Evolutionary conservation across 352 stramenopile species (phyloP).

Genomic region (Phytophthora pseudosyringae): DNA sequence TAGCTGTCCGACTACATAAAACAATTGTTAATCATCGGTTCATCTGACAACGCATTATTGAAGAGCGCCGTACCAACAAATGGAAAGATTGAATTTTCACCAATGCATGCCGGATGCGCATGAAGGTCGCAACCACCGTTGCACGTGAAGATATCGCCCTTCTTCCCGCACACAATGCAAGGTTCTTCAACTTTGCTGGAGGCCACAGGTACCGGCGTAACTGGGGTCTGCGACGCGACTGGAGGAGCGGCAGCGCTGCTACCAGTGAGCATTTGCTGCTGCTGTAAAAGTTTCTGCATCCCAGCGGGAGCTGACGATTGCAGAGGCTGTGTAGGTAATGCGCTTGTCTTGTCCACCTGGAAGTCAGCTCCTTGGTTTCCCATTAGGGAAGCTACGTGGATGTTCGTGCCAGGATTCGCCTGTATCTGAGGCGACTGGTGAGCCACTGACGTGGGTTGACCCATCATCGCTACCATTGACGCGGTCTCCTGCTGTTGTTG

Average conservation of each 20-base stretch:
- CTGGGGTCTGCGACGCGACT: constrained; percentile 10
- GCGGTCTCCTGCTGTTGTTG: constrained; percentile 22
- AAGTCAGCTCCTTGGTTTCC: constrained; percentile 19
- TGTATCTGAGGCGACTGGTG: constrained; percentile 22
- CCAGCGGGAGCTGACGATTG: background rate
- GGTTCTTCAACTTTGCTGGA: constrained; percentile 27
- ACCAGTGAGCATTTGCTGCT: constrained; percentile 9
- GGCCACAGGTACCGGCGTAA: constrained; percentile 32
- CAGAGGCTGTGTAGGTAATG: constrained; percentile 10
- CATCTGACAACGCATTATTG: constrained; percentile 4
- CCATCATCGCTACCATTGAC: constrained; percentile 27
- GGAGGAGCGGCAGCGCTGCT: constrained; percentile 1
- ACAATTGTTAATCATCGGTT: background rate
- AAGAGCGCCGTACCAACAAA: constrained; percentile 47
- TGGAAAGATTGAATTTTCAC: constrained; percentile 61
- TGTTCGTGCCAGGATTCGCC: constrained; percentile 12
- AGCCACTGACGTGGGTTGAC: constrained; percentile 10
- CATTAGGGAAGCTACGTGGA: constrained; percentile 30
- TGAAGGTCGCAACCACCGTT: constrained; percentile 66
- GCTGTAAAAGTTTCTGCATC: constrained; percentile 8
- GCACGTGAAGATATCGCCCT: constrained; percentile 60
- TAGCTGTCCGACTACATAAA: constrained; percentile 52
- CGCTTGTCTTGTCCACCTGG: background rate
- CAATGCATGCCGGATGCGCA: constrained; percentile 64
- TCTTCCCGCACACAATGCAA: constrained; percentile 63